phyloP scores from a whole-genome alignment of 768 basidiomycete genomes.

The Leccinum aurantiacum region DNA sequence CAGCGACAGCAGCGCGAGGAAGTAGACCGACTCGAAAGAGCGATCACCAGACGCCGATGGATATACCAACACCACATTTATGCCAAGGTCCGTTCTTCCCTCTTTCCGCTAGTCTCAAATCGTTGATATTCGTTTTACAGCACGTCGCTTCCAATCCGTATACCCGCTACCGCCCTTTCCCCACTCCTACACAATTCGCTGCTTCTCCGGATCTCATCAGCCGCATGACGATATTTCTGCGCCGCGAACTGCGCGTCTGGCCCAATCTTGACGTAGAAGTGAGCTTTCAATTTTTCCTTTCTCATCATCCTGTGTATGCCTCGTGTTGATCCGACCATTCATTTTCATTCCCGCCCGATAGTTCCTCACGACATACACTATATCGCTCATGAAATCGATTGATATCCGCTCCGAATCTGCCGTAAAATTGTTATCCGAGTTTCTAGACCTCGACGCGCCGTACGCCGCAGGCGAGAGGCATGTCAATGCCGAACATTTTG shows the following conservation, averaged over 20 bases:
- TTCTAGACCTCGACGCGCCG: slow-evolving; percentile 74
- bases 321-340: slow-evolving; percentile 10
- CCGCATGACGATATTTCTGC: slow-evolving; percentile 76
- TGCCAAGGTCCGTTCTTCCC: slow-evolving; percentile 64
- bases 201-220: slow-evolving; percentile 72
- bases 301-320: background rate
- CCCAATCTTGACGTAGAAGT: slow-evolving; percentile 88
- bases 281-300: slow-evolving; percentile 19
- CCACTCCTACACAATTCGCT: slow-evolving; percentile 82
- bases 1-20: slow-evolving; percentile 52
- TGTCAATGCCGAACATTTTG: slow-evolving; percentile 88
- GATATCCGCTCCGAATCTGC: slow-evolving; percentile 91
- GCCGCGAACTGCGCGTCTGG: slow-evolving; percentile 89
- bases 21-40: slow-evolving; percentile 70
- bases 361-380: slow-evolving; percentile 87
- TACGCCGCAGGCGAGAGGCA: slow-evolving; percentile 57
- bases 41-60: slow-evolving; percentile 73
- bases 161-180: slow-evolving; percentile 87
- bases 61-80: slow-evolving; percentile 79
- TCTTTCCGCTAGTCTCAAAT: background rate
- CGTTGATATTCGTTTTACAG: slow-evolving; percentile 40
- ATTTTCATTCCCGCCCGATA: slow-evolving; percentile 33
- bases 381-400: slow-evolving; percentile 89
- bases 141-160: slow-evolving; percentile 87
- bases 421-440: slow-evolving; percentile 81